Evolutionary conservation across 2,329 filamentous ascomycete species (phyloP).

Genomic region (Zasmidium angulare): DNA sequence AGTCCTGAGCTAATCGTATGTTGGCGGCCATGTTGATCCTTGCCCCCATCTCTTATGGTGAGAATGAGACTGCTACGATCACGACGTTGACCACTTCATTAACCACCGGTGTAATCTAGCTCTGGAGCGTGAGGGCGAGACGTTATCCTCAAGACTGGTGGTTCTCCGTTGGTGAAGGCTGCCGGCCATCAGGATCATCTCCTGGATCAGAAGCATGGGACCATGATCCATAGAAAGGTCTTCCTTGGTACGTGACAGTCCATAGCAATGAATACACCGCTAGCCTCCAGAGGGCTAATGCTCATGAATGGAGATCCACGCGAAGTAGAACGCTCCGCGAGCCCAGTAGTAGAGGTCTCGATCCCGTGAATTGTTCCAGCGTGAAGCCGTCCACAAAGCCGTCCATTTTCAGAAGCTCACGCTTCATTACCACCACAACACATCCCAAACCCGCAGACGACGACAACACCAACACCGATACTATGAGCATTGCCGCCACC

Average conservation of each 20-base stretch:
- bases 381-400: neutral
- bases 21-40: no score
- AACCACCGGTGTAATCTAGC: no score
- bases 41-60: no score
- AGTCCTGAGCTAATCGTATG: no score
- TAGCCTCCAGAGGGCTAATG: neutral
- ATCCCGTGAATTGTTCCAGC: neutral
- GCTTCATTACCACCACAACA: neutral
- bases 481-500: neutral
- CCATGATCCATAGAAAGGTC: neutral
- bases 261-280: neutral
- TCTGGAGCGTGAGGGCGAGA: no score
- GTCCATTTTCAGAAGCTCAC: neutral
- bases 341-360: neutral
- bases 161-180: no score
- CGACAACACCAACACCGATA: neutral
- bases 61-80: no score
- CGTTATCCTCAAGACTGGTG: no score
- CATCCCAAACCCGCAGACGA: neutral
- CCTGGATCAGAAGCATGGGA: neutral
- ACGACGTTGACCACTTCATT: no score
- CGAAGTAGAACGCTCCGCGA: neutral
- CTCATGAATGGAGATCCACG: neutral
- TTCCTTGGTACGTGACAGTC: neutral
- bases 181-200: no score